A percentile compares a stretch with the other conserved stretches of the same genome.
Evolutionary conservation across 495 filamentous ascomycete species (phyloP).

Genomic region (Penicillium arizonense): DNA sequence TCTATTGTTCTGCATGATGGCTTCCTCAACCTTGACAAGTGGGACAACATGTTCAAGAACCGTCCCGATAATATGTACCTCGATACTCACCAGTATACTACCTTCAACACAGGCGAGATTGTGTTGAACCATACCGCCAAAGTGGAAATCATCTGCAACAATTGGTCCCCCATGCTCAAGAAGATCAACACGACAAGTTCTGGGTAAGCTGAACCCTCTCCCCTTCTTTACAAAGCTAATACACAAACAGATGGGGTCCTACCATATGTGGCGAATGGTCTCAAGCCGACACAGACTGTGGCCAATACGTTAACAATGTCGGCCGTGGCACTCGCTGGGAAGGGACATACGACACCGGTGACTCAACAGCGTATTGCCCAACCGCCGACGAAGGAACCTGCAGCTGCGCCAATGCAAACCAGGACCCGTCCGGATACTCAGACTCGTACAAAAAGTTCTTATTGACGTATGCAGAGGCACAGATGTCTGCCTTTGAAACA

Average conservation of each 20-base stretch:
- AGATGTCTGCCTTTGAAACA: conserved; percentile 88
- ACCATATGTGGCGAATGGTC: conserved; percentile 98
- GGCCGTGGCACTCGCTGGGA: conserved; percentile 87
- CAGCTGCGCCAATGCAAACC: conserved; percentile 73
- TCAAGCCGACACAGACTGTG: conserved; percentile 97
- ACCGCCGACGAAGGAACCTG: conserved; percentile 57
- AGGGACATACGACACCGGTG: conserved; percentile 66
- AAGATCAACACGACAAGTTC: conserved; percentile 66
- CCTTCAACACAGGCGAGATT: conserved; percentile 79
- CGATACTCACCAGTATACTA: conserved; percentile 93
- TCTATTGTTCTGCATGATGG: conserved; percentile 78
- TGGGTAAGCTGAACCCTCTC: conserved; percentile 50
- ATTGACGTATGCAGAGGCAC: conserved; percentile 86
- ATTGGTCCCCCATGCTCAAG: conserved; percentile 77
- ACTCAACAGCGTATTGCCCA: conserved; percentile 69
- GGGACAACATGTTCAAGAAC: conserved; percentile 67
- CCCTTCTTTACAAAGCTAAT: conserved; percentile 1
- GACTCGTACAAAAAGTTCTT: conserved; percentile 81
- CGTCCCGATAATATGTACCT: conserved; percentile 58
- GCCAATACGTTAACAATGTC: conserved; percentile 84
- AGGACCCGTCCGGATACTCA: conserved; percentile 64
- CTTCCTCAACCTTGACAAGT: conserved; percentile 76
- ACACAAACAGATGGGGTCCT: conserved; percentile 67
- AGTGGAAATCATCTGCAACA: conserved; percentile 79
- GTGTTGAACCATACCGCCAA: conserved; percentile 69